Base-by-base conservation (phyloP, 2,329 filamentous ascomycete genomes). In the Aspergillus sp. region DNA sequence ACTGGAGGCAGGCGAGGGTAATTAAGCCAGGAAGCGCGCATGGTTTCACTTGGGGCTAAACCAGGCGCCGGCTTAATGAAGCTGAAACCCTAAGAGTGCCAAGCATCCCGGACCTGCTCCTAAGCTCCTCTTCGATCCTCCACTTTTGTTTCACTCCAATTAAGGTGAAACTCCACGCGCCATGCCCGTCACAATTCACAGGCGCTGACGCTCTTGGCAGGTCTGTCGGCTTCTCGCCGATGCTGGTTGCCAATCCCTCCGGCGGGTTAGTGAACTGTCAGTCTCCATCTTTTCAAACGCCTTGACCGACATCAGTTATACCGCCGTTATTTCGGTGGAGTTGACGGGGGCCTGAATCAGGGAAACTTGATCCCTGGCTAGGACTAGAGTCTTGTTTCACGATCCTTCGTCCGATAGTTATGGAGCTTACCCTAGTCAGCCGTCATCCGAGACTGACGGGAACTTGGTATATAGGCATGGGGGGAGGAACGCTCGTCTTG, bases 41-140 rank as follows among this genome's bases (percentile, higher is more conserved):
- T 20, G 45, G 42, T 12, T 31, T 55, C 54, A 50, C 20, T 57
- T 31, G 16, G 16, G 31, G 47, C 45, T 49, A 50, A 53, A 49
- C 11, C 39, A 45, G 46, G 22, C 22, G 31, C 18, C 26, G 29
- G 22, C 24, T 59, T 64, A 67, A 67, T 68, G 65, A 67, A 68
- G 59, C 49, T 67, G 65, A 68, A 68, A 67, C 66, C 59, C 50
- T 47, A 52, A 55, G 26, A 55, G 57, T 57, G 61, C 66, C 64
- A 60, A 63, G 54, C 57, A 59, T 58, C 54, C 57, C 55, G 36
- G 22, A 36, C 32, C 42, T 55, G 55, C 45, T 50, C 56, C 55
- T 55, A 57, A 60, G 55, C 42, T 42, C 24, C 51, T 53, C 32
- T 20, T 39, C 12, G 42, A 39, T 22, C 51, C 55, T 65, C 60